Evolutionary conservation across 164 flowering plant genomes (phyloP).

Genomic region (Warburgia ugandensis): DNA sequence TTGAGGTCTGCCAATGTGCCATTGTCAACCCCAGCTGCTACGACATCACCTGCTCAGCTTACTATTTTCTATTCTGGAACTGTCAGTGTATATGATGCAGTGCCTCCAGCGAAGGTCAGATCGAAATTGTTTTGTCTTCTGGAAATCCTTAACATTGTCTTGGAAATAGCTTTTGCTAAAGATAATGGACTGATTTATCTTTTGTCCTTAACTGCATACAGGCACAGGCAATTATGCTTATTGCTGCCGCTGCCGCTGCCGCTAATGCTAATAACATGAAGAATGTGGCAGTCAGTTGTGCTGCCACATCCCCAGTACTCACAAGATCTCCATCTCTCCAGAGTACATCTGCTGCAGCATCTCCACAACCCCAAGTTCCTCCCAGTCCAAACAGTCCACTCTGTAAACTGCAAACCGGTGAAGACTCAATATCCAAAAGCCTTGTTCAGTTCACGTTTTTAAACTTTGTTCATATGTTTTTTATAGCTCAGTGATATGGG

Average conservation of each 20-base stretch:
- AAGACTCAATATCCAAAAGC: background rate
- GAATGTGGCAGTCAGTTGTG: conserved; percentile 3
- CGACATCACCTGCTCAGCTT: conserved; percentile 25
- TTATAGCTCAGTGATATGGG: background rate
- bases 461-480: background rate
- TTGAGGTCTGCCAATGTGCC: background rate
- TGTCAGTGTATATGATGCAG: conserved; percentile 33
- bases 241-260: conserved; percentile 35
- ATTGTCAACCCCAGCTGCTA: background rate
- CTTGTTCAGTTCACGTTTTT: background rate
- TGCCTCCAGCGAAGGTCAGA: conserved; percentile 39
- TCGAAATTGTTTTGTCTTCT: background rate
- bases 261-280: conserved; percentile 12
- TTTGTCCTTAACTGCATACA: background rate
- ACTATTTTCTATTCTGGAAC: conserved; percentile 46
- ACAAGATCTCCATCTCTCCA: conserved; percentile 37
- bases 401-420: conserved; percentile 42
- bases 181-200: background rate
- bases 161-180: background rate
- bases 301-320: conserved; percentile 24
- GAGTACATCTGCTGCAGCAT: conserved; percentile 31
- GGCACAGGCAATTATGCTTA: conserved; percentile 41
- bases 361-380: conserved; percentile 20
- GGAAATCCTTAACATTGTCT: background rate
- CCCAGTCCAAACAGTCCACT: conserved; percentile 19